These are phyloP conservation scores for Globisporangium acanthophoron DNA, from an alignment of 352 stramenopile species.

Conservation along the genomic window DNA sequence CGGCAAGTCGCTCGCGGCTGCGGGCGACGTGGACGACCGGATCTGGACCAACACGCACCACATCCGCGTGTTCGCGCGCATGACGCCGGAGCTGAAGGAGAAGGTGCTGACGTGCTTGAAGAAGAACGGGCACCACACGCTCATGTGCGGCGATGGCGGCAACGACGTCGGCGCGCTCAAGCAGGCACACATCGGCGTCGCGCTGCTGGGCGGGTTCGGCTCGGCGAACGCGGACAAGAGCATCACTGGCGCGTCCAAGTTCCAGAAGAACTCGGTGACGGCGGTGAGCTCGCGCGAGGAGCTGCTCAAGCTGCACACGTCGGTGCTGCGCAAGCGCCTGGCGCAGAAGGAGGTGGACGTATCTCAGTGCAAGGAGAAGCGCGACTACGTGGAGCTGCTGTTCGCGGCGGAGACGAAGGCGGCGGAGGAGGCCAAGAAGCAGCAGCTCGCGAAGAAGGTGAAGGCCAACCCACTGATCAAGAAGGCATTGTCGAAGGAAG, in stretches of 20 bases:
- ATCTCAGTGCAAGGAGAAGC: constrained; percentile 70
- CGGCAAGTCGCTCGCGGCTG: constrained; percentile 61
- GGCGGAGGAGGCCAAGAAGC: constrained; percentile 47
- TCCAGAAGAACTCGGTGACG: constrained; percentile 56
- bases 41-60: constrained; percentile 80
- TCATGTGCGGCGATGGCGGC: constrained; percentile 98
- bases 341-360: constrained; percentile 61
- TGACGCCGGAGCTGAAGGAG: constrained; percentile 97
- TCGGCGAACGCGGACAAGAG: constrained; percentile 85
- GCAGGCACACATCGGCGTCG: constrained; percentile 87
- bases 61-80: constrained; percentile 94
- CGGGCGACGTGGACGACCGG: constrained; percentile 71
- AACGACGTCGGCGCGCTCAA: constrained; percentile 98
- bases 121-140: constrained; percentile 84
- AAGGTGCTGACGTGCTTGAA: constrained; percentile 94
- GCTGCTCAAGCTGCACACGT: constrained; percentile 83
- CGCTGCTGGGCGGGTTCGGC: constrained; percentile 73
- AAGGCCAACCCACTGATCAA: constrained; percentile 39
- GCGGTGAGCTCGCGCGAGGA: constrained; percentile 54
- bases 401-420: constrained; percentile 58
- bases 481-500: constrained; percentile 58
- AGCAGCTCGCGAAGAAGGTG: constrained; percentile 43
- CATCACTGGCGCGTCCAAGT: constrained; percentile 69
- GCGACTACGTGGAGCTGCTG: constrained; percentile 77
- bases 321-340: constrained; percentile 80